Evolutionary conservation across 2,329 filamentous ascomycete genomes (phyloP).

Genomic region (Aspergillus fumigatus): DNA sequence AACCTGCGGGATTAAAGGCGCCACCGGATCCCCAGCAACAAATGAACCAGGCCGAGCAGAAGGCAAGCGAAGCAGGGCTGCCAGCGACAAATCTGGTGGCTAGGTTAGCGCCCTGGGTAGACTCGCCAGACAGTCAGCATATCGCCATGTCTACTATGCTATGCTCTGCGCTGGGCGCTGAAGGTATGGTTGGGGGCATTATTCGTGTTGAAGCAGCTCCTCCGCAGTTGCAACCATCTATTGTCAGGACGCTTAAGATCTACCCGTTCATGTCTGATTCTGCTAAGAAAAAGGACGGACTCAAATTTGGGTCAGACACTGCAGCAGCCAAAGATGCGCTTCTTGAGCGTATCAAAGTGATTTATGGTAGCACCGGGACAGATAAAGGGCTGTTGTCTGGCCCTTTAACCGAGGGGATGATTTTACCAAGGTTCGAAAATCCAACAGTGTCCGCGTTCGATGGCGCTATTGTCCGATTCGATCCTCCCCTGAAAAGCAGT

Average conservation of each 20-base stretch:
- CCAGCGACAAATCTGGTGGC: slow-evolving; percentile 68
- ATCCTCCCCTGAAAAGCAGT: slow-evolving; percentile 48
- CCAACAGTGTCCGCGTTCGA: slow-evolving; percentile 64
- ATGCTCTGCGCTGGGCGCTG: slow-evolving; percentile 66
- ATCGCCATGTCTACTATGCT: slow-evolving; percentile 73
- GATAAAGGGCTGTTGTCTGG: slow-evolving; percentile 68
- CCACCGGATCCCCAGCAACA: slow-evolving; percentile 65
- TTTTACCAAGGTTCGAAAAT: slow-evolving; percentile 61
- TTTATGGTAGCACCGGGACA: slow-evolving; percentile 59
- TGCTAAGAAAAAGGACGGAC: slow-evolving; percentile 57
- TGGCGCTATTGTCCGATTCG: slow-evolving; percentile 77
- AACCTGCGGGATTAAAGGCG: slow-evolving; percentile 70
- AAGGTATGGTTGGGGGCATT: slow-evolving; percentile 76
- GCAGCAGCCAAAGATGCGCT: slow-evolving; percentile 73
- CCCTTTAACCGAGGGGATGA: slow-evolving; percentile 81
- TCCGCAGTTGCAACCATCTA: slow-evolving; percentile 61
- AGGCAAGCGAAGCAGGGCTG: slow-evolving; percentile 52
- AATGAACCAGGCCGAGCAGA: slow-evolving; percentile 62
- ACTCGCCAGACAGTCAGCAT: slow-evolving; percentile 77
- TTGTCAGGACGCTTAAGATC: slow-evolving; percentile 67
- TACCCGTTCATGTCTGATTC: slow-evolving; percentile 67
- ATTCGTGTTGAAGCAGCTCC: slow-evolving; percentile 82
- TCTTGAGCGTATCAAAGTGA: slow-evolving; percentile 65
- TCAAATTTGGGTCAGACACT: slow-evolving; percentile 85
- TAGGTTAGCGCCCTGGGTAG: slow-evolving; percentile 71